A percentile compares a stretch with the other conserved stretches of the same genome.
phyloP scores from a whole-genome alignment of 768 basidiomycete species.

The Inosperma sp. region DNA sequence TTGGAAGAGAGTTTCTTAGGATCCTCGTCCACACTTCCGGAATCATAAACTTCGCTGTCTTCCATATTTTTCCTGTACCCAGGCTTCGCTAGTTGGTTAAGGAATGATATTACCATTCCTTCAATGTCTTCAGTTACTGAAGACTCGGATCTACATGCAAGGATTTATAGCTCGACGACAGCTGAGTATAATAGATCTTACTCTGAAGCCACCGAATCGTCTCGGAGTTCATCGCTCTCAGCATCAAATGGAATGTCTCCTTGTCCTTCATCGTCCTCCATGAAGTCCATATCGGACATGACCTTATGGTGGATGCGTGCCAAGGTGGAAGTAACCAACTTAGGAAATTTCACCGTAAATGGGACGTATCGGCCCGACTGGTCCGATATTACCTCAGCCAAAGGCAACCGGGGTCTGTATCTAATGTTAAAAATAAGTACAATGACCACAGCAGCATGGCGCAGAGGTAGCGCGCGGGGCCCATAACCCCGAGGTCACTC shows the following conservation, averaged over 20 bases:
- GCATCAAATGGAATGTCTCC: no score
- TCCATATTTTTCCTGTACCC: constrained; percentile 13
- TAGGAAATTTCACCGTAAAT: no score
- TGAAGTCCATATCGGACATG: no score
- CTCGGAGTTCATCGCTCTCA: no score
- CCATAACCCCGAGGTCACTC: constrained; percentile 63
- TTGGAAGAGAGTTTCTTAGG: constrained; percentile 5
- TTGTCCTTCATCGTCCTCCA: no score
- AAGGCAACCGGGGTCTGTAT: no score
- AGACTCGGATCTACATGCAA: constrained; percentile 1
- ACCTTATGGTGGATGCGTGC: no score
- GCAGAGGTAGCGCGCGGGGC: constrained; percentile 59
- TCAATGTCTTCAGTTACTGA: constrained; percentile 27
- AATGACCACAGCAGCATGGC: constrained; percentile 44
- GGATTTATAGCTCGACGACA: no score
- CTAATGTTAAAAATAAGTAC: no score
- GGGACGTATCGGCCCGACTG: no score
- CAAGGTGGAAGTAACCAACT: no score
- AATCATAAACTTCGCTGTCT: constrained; percentile 4
- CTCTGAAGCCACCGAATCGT: not conserved
- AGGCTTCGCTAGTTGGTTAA: constrained; percentile 32
- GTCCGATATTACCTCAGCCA: no score
- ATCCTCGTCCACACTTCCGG: constrained; percentile 4
- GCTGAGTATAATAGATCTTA: not conserved
- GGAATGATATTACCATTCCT: constrained; percentile 33